A percentile compares a stretch with the other conserved stretches of the same genome.
Evolutionary conservation across 768 basidiomycete genomes (phyloP).

Genomic region (Rhodocollybia butyracea): DNA sequence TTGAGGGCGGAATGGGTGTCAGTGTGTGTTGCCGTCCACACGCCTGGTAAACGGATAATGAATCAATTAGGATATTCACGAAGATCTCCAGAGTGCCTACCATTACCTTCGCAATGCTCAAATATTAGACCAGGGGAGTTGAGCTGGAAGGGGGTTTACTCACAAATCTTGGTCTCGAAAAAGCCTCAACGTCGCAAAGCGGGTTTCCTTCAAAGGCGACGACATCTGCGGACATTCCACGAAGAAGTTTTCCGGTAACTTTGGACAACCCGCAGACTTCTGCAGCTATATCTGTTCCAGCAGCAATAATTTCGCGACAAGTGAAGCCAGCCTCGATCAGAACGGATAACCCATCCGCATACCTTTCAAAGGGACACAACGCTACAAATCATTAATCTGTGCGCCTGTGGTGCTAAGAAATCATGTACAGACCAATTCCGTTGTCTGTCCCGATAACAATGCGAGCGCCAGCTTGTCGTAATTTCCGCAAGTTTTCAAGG

Average conservation of each 20-base stretch:
- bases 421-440: conserved; percentile 1
- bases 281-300: conserved; percentile 3
- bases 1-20: neutral
- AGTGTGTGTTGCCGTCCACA: neutral
- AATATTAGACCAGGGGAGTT: no score
- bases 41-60: neutral
- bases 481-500: neutral
- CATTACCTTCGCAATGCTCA: no score
- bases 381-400: neutral
- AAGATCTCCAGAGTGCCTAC: no score
- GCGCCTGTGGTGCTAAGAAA: neutral
- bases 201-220: conserved; percentile 8
- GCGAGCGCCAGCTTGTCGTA: neutral
- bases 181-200: neutral
- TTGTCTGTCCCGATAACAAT: conserved; percentile 6
- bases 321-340: conserved; percentile 3
- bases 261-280: conserved; percentile 1
- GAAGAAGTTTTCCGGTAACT: conserved; percentile 1
- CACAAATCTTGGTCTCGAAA: neutral
- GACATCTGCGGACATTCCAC: conserved; percentile 1
- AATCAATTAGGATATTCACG: no score
- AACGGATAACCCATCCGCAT: conserved; percentile 3
- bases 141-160: neutral
- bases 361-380: conserved; percentile 3
- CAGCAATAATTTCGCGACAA: conserved; percentile 2